Conservation (phyloP, 345 rosid species). For the Cardamine occulta region DNA sequence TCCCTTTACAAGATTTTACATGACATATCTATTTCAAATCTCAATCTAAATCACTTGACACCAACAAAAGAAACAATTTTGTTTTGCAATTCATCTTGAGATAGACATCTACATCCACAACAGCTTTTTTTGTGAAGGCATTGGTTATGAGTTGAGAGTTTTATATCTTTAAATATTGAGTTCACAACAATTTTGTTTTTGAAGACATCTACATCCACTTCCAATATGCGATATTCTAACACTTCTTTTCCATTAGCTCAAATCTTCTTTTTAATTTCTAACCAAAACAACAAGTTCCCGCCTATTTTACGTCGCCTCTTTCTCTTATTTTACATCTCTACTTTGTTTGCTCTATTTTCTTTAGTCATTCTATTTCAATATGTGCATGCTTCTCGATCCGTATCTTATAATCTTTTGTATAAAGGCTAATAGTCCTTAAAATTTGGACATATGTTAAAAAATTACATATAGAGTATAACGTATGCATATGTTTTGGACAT, state of each 20-base stretch:
- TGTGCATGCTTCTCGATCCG: not conserved
- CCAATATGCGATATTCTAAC: not conserved
- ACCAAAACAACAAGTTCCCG: not conserved
- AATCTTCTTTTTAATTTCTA: not conserved
- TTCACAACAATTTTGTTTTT: too few species aligned
- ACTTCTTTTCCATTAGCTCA: not conserved
- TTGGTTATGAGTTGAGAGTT: not conserved
- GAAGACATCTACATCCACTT: too few species aligned
- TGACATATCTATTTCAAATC: not conserved
- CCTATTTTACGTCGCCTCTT: not conserved
- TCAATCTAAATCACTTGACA: slow-evolving; percentile 2
- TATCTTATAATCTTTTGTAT: not conserved
- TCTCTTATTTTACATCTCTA: not conserved
- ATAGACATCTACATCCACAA: not conserved
- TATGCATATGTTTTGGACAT: not conserved
- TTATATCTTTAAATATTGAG: not conserved
- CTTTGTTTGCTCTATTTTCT: not conserved
- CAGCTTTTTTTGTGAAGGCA: not conserved
- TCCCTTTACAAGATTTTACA: slow-evolving; percentile 21
- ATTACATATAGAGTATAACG: not conserved
- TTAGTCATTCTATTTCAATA: not conserved
- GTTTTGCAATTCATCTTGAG: not conserved
- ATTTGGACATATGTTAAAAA: too few species aligned
- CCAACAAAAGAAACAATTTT: not conserved
- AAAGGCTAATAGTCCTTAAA: not conserved